Conservation (phyloP, 768 basidiomycete genomes). For the Solioccasus polychromus region DNA sequence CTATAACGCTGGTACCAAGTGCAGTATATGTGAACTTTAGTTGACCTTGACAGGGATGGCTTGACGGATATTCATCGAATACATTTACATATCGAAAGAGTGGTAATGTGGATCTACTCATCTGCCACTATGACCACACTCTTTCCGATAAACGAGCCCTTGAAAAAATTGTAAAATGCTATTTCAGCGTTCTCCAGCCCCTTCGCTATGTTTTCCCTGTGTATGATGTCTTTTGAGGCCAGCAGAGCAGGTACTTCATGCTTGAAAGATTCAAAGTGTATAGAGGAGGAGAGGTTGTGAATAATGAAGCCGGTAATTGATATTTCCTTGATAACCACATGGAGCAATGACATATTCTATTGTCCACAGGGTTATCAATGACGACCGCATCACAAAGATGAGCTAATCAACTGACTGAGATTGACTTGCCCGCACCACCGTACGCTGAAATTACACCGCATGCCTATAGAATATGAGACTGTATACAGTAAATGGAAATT, state of each 20-base stretch:
- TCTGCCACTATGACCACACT: conserved; percentile 6
- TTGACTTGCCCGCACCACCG: background rate
- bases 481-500: background rate
- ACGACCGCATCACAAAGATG: no score
- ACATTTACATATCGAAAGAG: no score
- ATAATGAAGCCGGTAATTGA: conserved; percentile 29
- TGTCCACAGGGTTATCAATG: no score
- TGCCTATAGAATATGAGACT: conserved; percentile 18
- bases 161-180: conserved; percentile 5
- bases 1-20: no score
- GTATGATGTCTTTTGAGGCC: conserved; percentile 43
- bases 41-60: no score
- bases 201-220: conserved; percentile 39
- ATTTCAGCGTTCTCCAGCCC: conserved; percentile 32
- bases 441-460: conserved; percentile 19
- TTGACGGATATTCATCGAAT: no score
- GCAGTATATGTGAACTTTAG: no score
- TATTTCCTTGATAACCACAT: conserved; percentile 38
- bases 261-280: conserved; percentile 41
- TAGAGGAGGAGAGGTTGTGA: conserved; percentile 12
- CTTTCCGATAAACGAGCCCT: conserved; percentile 8
- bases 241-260: conserved; percentile 36
- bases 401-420: background rate
- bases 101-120: no score
- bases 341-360: conserved; percentile 39